Base-by-base conservation (phyloP, 2,329 filamentous ascomycete genomes). In the Aspergillus latus region DNA sequence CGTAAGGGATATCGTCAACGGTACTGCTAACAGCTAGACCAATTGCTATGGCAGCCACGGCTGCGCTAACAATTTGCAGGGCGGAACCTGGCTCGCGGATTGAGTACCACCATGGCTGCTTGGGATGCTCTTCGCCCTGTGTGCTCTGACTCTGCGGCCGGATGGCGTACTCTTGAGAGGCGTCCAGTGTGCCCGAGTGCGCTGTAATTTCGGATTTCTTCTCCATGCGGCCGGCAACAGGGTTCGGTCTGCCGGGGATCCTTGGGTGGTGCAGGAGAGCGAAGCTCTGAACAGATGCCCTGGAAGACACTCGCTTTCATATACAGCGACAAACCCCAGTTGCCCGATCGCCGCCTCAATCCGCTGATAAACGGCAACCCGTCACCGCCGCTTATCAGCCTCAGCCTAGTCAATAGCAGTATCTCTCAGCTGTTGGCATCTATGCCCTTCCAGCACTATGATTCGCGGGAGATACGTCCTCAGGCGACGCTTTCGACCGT, bases 81-180 rank as follows among this genome's bases (percentile, higher is more conserved):
- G 52, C 52, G 3, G 52, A 55, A n/a, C 52, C 52, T 1, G 52
- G 52, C 46, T 55, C 52, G 10, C 21, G 13, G 28, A 55, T 29
- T 10, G 52, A 44, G 49, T 55, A 13, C 52, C 52, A 55, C 56
- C 56, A 54, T 26, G 39, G 56, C 30, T 42, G 13, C 34, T 47
- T 52, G 8, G 42, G 37, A 54, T 52, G 42, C 21, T 39, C 42
- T 49, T 42, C n/a, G 28, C 21, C 21, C 21, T 8, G 30, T 26
- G 5, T 36, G 29, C n/a, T 21, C 40, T 28, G 15, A 16, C 15
- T 9, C 36, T 29, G 21, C 30, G 45, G 49, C 13, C 15, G 30
- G 30, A 52, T 37, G 7, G 40, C 11, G 26, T 44, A 45, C 11
- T 52, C 49, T 16, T 43, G 30, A 29, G 49, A 45, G 15, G 16